phyloP scores from a whole-genome alignment of 768 basidiomycete species.

The Boletus insuetus region DNA sequence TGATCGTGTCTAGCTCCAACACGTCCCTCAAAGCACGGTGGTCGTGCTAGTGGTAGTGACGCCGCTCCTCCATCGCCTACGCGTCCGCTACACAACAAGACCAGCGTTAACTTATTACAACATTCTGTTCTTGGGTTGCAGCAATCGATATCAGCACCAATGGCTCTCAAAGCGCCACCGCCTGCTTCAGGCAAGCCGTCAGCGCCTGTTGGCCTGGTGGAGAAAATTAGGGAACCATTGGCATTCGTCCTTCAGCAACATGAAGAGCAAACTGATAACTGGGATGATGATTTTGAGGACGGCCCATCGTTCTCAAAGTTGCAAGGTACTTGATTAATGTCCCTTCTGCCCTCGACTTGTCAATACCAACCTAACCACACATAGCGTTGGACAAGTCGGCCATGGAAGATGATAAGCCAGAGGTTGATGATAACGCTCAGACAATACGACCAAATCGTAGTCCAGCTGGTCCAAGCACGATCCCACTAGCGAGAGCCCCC shows the following conservation, averaged over 20 bases:
- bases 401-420: constrained; percentile 52
- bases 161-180: constrained; percentile 22
- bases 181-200: constrained; percentile 18
- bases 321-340: constrained; percentile 41
- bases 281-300: constrained; percentile 98
- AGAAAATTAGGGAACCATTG: constrained; percentile 50
- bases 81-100: constrained; percentile 29
- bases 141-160: constrained; percentile 34
- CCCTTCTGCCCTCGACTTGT: neutral
- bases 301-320: constrained; percentile 86
- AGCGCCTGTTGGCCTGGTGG: constrained; percentile 32
- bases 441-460: constrained; percentile 78
- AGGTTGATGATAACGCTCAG: constrained; percentile 70
- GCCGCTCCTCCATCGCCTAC: constrained; percentile 46
- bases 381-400: constrained; percentile 62
- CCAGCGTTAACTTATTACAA: constrained; percentile 27
- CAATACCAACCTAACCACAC: neutral
- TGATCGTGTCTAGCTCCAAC: constrained; percentile 55
- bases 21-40: constrained; percentile 66
- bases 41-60: constrained; percentile 35
- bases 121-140: constrained; percentile 35
- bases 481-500: constrained; percentile 60
- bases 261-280: constrained; percentile 90
- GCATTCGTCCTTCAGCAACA: constrained; percentile 67
- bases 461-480: constrained; percentile 49